phyloP scores from a whole-genome alignment of 1,284 basidiomycete genomes.

The Paramarasmius palmivorus region DNA sequence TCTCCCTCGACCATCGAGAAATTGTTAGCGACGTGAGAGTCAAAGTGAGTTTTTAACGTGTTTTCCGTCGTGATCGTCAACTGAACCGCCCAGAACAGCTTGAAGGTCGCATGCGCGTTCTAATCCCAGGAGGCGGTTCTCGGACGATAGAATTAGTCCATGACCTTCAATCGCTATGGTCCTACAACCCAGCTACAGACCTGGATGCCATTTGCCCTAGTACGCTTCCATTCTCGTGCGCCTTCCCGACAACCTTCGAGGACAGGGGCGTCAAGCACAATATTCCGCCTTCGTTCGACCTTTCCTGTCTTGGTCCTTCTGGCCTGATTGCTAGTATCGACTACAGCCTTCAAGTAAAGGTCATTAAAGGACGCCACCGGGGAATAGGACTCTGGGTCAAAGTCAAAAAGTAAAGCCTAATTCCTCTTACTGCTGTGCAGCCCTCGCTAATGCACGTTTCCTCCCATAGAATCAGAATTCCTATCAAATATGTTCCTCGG shows the following conservation, averaged over 20 bases:
- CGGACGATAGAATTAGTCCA: slow-evolving; percentile 33
- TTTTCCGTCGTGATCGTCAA: not conserved
- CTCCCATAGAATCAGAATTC: slow-evolving; percentile 30
- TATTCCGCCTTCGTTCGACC: slow-evolving; percentile 54
- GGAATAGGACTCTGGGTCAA: slow-evolving; percentile 38
- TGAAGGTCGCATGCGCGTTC: slow-evolving; percentile 48
- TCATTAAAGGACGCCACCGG: slow-evolving; percentile 36
- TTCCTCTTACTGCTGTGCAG: not conserved
- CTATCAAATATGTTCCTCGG: slow-evolving; percentile 52
- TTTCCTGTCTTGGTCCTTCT: slow-evolving; percentile 33
- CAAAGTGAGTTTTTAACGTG: slow-evolving; percentile 37
- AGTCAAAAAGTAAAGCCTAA: slow-evolving; percentile 35
- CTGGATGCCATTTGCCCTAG: slow-evolving; percentile 35
- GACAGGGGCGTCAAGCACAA: slow-evolving; percentile 31
- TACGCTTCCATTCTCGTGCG: slow-evolving; percentile 46
- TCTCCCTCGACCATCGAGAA: slow-evolving; percentile 39
- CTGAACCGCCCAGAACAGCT: slow-evolving; percentile 39
- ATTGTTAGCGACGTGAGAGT: slow-evolving; percentile 41
- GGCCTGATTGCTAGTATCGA: slow-evolving; percentile 33
- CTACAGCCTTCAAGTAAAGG: slow-evolving; percentile 46
- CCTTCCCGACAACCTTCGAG: slow-evolving; percentile 47
- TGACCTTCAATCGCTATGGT: slow-evolving; percentile 43
- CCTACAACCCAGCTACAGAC: slow-evolving; percentile 21
- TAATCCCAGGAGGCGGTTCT: slow-evolving; percentile 38
- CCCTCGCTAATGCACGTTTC: slow-evolving; percentile 5